Base-by-base conservation (phyloP, 2,329 filamentous ascomycete genomes). In the Curvularia lunata region DNA sequence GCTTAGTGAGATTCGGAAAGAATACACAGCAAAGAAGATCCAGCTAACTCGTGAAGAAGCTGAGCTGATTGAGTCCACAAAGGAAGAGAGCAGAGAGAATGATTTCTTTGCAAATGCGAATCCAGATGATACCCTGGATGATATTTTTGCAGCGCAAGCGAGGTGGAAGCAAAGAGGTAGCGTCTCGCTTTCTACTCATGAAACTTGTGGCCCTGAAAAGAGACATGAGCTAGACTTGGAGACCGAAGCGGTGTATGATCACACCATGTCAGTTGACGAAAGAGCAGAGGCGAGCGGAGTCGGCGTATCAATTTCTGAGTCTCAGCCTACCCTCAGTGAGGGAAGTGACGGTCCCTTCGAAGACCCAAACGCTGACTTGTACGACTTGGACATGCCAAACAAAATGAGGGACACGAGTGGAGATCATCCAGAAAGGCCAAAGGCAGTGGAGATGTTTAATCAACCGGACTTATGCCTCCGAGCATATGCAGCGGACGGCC, bases 171-270 rank as follows among this genome's bases (percentile, higher is more conserved):
- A 18, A 5, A 32, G 2, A 4, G 4, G 1, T 9, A 46, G n/a
- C n/a, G 5, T 32, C 21, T 49, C 23, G 3, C 16, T 19, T 10
- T 13, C 28, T 12, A 25, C 28, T 16, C 8, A 25, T 27, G 21
- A 28, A 13, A 18, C 5, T 6, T 23, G 2, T 38, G 21, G 4
- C 5, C 1, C 13, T 12, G 1, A 27, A 30, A 42, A 8, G 52
- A 37, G 48, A 27, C 56, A 12, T 19, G 27, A 32, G n/a, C 27
- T 53, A 18, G 70, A 16, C n/a, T 18, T 37, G 34, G 6, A 12
- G 4, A 37, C 16, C 16, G 34, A 8, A 41, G 38, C 19, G 12
- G 18, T 12, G 18, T 21, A 41, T 41, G 18, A 23, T 41, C 5
- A 8, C 18, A 13, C n/a, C 4, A 13, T 23, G 38, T 23, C 38